phyloP scores from a whole-genome alignment of 1,284 basidiomycete genomes.

The Cutaneotrichosporon sp. region DNA sequence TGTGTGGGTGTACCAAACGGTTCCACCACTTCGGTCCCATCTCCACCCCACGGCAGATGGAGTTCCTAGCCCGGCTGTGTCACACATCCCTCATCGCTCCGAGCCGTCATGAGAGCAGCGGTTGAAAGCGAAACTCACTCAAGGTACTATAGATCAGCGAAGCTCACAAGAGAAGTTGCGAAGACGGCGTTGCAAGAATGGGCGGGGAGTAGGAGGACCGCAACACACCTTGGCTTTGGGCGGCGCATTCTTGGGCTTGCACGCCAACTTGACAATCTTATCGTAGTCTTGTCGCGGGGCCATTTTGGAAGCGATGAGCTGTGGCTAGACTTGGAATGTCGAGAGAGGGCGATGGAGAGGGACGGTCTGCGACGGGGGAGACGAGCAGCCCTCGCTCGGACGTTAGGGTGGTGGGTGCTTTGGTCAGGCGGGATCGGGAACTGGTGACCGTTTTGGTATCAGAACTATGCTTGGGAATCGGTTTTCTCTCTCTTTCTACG shows the following conservation, averaged over 20 bases:
- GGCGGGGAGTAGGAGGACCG: neutral
- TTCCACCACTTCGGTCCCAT: too few relatives aligned
- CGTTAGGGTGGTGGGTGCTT: too few relatives aligned
- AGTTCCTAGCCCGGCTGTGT: too few relatives aligned
- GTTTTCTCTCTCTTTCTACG: too few relatives aligned
- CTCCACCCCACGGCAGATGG: too few relatives aligned
- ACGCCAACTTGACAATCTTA: slow-evolving; percentile 71
- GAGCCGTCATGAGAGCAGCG: too few relatives aligned
- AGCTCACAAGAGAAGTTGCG: too few relatives aligned
- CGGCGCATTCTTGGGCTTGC: slow-evolving; percentile 87
- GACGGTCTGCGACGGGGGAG: neutral
- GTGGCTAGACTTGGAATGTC: neutral
- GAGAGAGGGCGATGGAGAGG: neutral
- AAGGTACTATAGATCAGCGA: slow-evolving; percentile 39
- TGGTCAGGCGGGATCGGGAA: too few relatives aligned
- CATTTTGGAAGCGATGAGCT: neutral
- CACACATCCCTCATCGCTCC: neutral
- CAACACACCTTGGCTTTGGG: slow-evolving; percentile 79
- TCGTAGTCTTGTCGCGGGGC: slow-evolving; percentile 17
- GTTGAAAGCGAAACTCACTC: slow-evolving; percentile 41
- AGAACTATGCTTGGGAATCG: too few relatives aligned
- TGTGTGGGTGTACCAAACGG: too few relatives aligned
- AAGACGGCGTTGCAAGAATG: neutral
- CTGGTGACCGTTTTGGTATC: too few relatives aligned
- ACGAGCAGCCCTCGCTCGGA: too few relatives aligned